Evolutionary conservation across 495 filamentous ascomycete species (phyloP).

Genomic region (Xylaria longipes): DNA sequence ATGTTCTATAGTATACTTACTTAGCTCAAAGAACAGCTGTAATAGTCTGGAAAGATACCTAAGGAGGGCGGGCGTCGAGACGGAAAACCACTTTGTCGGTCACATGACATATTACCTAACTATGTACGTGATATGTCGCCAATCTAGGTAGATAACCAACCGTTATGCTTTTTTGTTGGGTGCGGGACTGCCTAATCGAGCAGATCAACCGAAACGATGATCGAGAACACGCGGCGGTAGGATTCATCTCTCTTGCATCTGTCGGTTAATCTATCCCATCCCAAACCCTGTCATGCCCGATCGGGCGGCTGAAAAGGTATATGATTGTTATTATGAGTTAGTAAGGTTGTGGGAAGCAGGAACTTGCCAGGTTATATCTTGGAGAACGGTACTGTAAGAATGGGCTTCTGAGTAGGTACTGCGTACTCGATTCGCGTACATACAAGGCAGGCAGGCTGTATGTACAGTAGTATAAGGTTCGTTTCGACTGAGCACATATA

Average conservation of each 20-base stretch:
- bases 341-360: neutral
- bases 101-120: slow-evolving; percentile 5
- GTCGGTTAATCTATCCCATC: slow-evolving; percentile 1
- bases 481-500: neutral
- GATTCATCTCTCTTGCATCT: slow-evolving; percentile 3
- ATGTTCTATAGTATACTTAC: too few relatives aligned
- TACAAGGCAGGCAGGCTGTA: neutral
- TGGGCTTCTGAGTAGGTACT: neutral
- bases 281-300: neutral
- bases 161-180: neutral
- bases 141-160: neutral
- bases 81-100: neutral
- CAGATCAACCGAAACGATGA: slow-evolving; percentile 14
- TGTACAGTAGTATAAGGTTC: neutral
- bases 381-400: neutral
- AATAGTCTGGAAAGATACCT: too few relatives aligned
- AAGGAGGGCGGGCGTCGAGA: neutral
- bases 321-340: neutral
- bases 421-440: neutral
- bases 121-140: slow-evolving; percentile 4
- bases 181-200: neutral
- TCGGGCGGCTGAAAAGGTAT: neutral
- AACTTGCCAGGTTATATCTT: neutral
- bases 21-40: too few relatives aligned
- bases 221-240: neutral